phyloP scores from a whole-genome alignment of 2,329 filamentous ascomycete species.

The Fusarium odoratissimum region DNA sequence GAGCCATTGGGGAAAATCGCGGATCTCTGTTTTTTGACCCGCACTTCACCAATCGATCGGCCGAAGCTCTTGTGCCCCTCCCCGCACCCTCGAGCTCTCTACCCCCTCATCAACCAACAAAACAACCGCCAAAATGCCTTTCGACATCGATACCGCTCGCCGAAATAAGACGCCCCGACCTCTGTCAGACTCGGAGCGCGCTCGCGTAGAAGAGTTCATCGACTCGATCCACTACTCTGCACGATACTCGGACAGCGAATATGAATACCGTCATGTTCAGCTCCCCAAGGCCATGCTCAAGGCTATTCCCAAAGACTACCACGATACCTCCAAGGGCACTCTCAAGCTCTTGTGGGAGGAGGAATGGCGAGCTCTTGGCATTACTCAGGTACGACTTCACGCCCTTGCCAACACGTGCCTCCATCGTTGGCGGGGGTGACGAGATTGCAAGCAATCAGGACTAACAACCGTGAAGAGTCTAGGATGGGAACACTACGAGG shows the following conservation, averaged over 20 bases:
- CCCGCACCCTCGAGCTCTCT: slow-evolving; percentile 33
- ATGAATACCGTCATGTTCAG: slow-evolving; percentile 97
- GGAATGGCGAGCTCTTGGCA: slow-evolving; percentile 96
- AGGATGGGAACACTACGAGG: slow-evolving; percentile 99
- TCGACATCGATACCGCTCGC: slow-evolving; percentile 80
- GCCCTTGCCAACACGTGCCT: background rate
- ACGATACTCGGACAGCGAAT: slow-evolving; percentile 93
- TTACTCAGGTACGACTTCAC: slow-evolving; percentile 81
- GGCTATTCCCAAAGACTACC: slow-evolving; percentile 93
- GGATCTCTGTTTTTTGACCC: slow-evolving; percentile 28
- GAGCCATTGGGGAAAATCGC: slow-evolving; percentile 14
- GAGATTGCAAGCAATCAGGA: background rate
- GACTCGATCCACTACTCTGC: slow-evolving; percentile 96
- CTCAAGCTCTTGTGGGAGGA: slow-evolving; percentile 98
- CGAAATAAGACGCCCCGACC: slow-evolving; percentile 88
- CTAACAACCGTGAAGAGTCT: slow-evolving; percentile 74
- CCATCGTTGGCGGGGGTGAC: background rate
- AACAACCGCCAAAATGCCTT: slow-evolving; percentile 39
- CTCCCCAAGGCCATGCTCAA: slow-evolving; percentile 99
- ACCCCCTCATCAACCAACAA: slow-evolving; percentile 13
- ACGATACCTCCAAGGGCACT: slow-evolving; percentile 88
- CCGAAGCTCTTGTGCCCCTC: slow-evolving; percentile 36
- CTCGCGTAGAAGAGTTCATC: slow-evolving; percentile 88
- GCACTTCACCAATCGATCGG: slow-evolving; percentile 35
- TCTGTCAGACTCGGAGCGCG: slow-evolving; percentile 83